These are phyloP conservation scores for Hanseniaspora vineae DNA, from an alignment of 805 yeast genomes.

Conservation along the genomic window DNA sequence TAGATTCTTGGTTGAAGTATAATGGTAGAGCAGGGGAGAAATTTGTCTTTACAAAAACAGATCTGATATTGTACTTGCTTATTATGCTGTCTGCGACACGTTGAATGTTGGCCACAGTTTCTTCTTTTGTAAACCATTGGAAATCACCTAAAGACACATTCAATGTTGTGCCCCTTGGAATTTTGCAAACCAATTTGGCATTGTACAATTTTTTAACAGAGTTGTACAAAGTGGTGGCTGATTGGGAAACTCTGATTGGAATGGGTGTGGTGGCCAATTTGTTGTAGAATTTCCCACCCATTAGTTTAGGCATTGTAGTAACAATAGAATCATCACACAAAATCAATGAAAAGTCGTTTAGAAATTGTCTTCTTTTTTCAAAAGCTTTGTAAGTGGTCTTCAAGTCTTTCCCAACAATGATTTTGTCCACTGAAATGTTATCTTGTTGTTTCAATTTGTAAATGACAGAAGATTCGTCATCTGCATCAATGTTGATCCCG, in stretches of 20 bases:
- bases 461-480: conserved; percentile 47
- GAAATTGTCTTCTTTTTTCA: conserved; percentile 73
- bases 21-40: conserved; percentile 78
- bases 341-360: conserved; percentile 58
- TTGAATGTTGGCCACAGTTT: conserved; percentile 48
- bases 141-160: conserved; percentile 51
- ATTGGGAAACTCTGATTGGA: conserved; percentile 42
- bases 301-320: conserved; percentile 64
- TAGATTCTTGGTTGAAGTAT: conserved; percentile 44
- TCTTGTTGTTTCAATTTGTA: conserved; percentile 16
- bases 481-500: conserved; percentile 41
- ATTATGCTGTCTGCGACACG: conserved; percentile 39
- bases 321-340: conserved; percentile 75
- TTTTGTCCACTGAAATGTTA: conserved; percentile 26
- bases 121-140: conserved; percentile 29
- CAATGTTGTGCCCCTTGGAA: conserved; percentile 65
- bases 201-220: conserved; percentile 45
- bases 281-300: conserved; percentile 81
- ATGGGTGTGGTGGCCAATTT: conserved; percentile 52
- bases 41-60: conserved; percentile 50
- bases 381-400: conserved; percentile 79
- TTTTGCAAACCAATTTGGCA: conserved; percentile 43
- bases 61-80: conserved; percentile 32
- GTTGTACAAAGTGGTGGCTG: conserved; percentile 39
- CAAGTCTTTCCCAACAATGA: conserved; percentile 60